Base-by-base conservation (phyloP, 2,329 filamentous ascomycete genomes). In the Penicillium sp. region DNA sequence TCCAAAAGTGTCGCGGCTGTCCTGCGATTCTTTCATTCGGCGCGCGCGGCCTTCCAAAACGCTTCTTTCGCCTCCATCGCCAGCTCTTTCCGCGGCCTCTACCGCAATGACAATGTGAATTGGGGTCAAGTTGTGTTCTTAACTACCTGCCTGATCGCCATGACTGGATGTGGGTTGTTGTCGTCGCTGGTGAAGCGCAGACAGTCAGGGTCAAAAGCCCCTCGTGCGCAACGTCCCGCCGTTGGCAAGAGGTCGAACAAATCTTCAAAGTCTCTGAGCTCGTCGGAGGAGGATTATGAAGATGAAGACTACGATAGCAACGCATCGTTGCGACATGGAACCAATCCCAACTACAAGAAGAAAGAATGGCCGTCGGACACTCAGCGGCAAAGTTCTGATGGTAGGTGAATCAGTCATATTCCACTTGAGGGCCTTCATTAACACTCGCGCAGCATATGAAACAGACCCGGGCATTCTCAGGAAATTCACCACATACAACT, bases 381-480 rank as follows among this genome's bases (percentile, higher is more conserved):
- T 49, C 63, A 62, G 37, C 63, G 68, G 32, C 63, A 67, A 52
- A 58, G 64, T 6, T 63, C 61, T 6, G 64, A 70, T 62, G 71
- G 72, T 73, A 52, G 47, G 67, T 58, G 31, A 21, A 47, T 42
- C 44, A 13, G 16, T 50, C 29, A n/a, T 48, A 9, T 27, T 44
- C n/a, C 6, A 18, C 48, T 23, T 34, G 13, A 16, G 9, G 13
- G 12, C 23, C 13, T 29, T 44, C 12, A 38, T 57, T 67, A 48
- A 67, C 52, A 21, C 25, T 45, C 21, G 34, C 41, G 40, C 50
- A 74, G 72, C 71, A 47, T 59, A 65, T 56, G 59, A 71, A 55
- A 87, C 84, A 25, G 91, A 97, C 66, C 91, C 92, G 31, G 81
- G 86, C n/a, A 80, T 97, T 13, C 80, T 97, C 57, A 87, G 82